Evolutionary conservation across 208 protist species (phyloP).

Genomic region (Angomonas deanei): DNA sequence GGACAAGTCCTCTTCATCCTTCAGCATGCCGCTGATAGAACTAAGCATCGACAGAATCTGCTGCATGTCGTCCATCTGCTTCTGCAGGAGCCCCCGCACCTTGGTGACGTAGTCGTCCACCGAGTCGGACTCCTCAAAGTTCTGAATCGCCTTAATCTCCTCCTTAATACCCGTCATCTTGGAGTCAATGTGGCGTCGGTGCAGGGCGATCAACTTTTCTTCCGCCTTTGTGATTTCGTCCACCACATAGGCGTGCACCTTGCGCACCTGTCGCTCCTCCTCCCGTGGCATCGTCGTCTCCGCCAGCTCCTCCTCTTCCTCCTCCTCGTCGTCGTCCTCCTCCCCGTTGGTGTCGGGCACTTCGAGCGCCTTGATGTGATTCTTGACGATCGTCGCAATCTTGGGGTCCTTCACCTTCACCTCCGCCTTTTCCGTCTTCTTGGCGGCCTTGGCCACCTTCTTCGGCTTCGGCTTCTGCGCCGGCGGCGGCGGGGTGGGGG

Average conservation of each 20-base stretch:
- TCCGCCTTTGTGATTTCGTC: constrained; percentile 92
- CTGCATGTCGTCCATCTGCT: constrained; percentile 74
- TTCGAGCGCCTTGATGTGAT: constrained; percentile 75
- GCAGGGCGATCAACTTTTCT: constrained; percentile 89
- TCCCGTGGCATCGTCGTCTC: constrained; percentile 18
- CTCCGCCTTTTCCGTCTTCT: constrained; percentile 6
- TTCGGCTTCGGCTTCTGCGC: constrained; percentile 8
- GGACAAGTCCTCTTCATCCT: constrained; percentile 86
- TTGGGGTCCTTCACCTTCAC: constrained; percentile 76
- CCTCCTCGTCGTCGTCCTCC: constrained; percentile 48
- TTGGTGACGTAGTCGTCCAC: constrained; percentile 88
- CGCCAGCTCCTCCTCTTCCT: constrained; percentile 5
- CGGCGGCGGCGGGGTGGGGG: constrained; percentile 11
- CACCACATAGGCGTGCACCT: constrained; percentile 88
- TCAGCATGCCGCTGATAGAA: constrained; percentile 72
- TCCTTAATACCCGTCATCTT: constrained; percentile 93
- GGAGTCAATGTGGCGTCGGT: constrained; percentile 90
- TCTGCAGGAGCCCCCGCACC: constrained; percentile 52
- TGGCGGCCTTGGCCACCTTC: constrained; percentile 13
- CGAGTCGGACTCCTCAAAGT: constrained; percentile 87
- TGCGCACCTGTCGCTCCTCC: constrained; percentile 82
- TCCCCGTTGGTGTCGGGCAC: constrained; percentile 46
- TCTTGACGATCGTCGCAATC: constrained; percentile 84
- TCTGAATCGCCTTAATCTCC: constrained; percentile 88
- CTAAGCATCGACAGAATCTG: constrained; percentile 70